Percentiles rank a stretch among this genome's conserved stretches.
phyloP scores from a whole-genome alignment of 805 yeast species.

The Kluyveromyces siamensis region DNA sequence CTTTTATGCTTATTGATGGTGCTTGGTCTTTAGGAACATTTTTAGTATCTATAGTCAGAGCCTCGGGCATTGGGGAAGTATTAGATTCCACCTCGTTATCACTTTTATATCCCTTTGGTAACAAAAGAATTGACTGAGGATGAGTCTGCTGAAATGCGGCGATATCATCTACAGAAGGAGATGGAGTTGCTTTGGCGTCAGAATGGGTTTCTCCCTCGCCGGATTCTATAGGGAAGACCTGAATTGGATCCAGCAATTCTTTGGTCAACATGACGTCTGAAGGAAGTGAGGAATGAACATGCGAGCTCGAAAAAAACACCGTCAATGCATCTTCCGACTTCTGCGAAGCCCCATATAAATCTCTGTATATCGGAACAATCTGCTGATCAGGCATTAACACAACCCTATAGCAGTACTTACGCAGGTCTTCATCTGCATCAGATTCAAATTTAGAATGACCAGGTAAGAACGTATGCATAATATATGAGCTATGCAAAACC shows the following conservation, averaged over 20 bases:
- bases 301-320: constrained; percentile 10
- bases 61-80: not conserved
- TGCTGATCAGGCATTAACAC: constrained; percentile 24
- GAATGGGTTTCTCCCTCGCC: not conserved
- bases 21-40: not conserved
- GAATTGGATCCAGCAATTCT: not conserved
- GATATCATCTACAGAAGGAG: constrained; percentile 8
- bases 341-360: constrained; percentile 20
- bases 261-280: not conserved
- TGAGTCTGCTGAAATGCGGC: constrained; percentile 8
- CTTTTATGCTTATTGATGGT: not conserved
- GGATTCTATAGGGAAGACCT: not conserved
- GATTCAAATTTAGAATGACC: not conserved
- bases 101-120: constrained; percentile 19
- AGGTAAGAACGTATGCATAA: not conserved
- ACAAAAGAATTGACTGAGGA: constrained; percentile 21
- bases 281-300: not conserved
- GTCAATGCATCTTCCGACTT: constrained; percentile 18
- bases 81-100: constrained; percentile 10
- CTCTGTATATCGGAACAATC: constrained; percentile 16
- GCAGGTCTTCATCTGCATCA: not conserved
- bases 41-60: not conserved
- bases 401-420: constrained; percentile 3
- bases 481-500: not conserved
- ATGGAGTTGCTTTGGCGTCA: not conserved